A percentile compares a stretch with the other conserved stretches of the same genome.
Evolutionary conservation across 306 rosid genomes (phyloP).

Genomic region (Sicyos baderoa): DNA sequence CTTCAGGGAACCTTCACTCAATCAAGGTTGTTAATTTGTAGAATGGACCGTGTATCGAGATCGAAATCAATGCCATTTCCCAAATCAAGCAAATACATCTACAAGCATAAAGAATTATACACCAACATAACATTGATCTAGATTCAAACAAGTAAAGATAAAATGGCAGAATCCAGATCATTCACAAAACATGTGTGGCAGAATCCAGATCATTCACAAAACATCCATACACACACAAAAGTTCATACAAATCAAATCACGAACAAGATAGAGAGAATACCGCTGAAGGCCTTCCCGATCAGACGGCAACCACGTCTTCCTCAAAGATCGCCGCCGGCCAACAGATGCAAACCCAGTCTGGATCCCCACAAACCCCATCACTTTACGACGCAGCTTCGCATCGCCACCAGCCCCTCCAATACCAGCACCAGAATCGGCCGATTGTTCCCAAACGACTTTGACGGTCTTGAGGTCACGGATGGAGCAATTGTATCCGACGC

Average conservation of each 20-base stretch:
- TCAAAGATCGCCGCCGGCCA: slow-evolving; percentile 58
- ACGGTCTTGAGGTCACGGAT: slow-evolving; percentile 45
- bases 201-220: neutral
- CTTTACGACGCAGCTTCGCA: slow-evolving; percentile 46
- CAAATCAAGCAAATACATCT: neutral
- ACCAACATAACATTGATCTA: neutral
- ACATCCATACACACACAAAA: too few relatives aligned
- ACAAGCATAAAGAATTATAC: slow-evolving; percentile 1
- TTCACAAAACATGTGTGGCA: slow-evolving; percentile 1
- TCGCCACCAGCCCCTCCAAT: neutral
- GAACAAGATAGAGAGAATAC: slow-evolving; percentile 28
- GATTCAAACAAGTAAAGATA: neutral
- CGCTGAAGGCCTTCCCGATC: slow-evolving; percentile 71
- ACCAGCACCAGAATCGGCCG: neutral
- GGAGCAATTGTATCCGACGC: slow-evolving; percentile 24
- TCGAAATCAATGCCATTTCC: neutral
- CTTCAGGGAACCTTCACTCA: neutral
- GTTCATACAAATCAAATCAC: neutral
- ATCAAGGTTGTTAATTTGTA: too few relatives aligned
- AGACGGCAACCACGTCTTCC: slow-evolving; percentile 91
- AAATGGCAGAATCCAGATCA: neutral
- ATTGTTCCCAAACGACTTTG: slow-evolving; percentile 64
- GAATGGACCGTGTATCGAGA: too few relatives aligned
- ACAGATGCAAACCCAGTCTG: slow-evolving; percentile 78
- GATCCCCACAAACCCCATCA: slow-evolving; percentile 83